Conservation (phyloP, 495 filamentous ascomycete species). For the Penicillium egyptiacum region DNA sequence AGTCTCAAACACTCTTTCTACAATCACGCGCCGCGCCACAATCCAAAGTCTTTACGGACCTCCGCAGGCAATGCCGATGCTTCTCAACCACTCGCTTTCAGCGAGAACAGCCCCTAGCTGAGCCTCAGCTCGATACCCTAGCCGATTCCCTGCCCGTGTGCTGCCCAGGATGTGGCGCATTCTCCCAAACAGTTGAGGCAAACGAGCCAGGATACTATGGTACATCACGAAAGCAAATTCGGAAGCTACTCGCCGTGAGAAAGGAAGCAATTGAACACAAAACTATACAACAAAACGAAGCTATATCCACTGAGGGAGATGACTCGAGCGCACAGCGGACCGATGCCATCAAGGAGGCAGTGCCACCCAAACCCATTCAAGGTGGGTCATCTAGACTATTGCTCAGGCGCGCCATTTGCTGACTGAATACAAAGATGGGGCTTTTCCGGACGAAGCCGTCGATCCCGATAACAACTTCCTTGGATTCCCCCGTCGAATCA, state of each 20-base stretch:
- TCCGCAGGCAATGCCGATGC: slow-evolving; percentile 19
- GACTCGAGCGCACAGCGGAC: slow-evolving; percentile 16
- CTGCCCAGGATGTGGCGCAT: slow-evolving; percentile 89
- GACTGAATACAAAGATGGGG: slow-evolving; percentile 26
- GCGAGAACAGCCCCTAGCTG: slow-evolving; percentile 3
- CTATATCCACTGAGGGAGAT: background rate
- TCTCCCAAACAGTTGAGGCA: slow-evolving; percentile 68
- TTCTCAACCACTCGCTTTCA: slow-evolving; percentile 23
- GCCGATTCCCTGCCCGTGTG: slow-evolving; percentile 35
- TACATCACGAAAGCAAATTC: slow-evolving; percentile 49
- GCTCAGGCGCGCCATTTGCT: background rate
- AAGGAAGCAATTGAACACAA: slow-evolving; percentile 43
- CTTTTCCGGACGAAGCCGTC: slow-evolving; percentile 42
- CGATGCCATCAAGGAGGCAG: slow-evolving; percentile 7
- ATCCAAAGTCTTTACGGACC: background rate
- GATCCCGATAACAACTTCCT: slow-evolving; percentile 20
- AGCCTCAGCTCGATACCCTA: slow-evolving; percentile 13
- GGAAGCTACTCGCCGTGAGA: slow-evolving; percentile 38
- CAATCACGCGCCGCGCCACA: slow-evolving; percentile 12
- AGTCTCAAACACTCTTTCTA: background rate
- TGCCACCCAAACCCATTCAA: slow-evolving; percentile 23
- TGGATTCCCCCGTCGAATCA: slow-evolving; percentile 18
- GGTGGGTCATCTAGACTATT: slow-evolving; percentile 12
- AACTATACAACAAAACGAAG: slow-evolving; percentile 3
- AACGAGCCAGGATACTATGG: slow-evolving; percentile 76